These are phyloP conservation scores for Euphrasia confusa DNA, from an alignment of 257 asterid genomes.

Conservation along the genomic window DNA sequence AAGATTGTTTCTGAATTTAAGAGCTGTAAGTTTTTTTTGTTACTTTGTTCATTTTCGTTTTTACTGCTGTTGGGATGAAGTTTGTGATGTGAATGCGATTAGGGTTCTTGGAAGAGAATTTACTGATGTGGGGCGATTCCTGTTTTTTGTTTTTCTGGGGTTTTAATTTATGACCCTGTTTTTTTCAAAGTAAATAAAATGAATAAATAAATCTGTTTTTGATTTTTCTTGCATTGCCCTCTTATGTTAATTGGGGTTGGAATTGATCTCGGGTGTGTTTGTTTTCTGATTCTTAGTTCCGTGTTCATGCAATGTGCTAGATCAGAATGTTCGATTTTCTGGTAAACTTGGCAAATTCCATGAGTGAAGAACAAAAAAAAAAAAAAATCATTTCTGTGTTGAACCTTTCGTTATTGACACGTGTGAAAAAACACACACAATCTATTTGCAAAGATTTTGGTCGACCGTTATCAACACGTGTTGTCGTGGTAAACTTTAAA, in stretches of 20 bases:
- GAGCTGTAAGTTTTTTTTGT: not conserved
- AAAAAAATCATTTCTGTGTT: too few species aligned
- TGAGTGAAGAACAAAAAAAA: not conserved
- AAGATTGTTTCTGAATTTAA: not conserved
- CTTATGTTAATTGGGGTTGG: not conserved
- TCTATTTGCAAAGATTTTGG: not conserved
- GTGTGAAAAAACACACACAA: not conserved
- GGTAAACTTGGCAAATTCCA: not conserved
- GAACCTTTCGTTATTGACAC: not conserved
- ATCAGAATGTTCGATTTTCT: conserved; percentile 8
- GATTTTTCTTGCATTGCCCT: not conserved
- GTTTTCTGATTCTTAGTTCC: not conserved
- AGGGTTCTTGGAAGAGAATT: not conserved
- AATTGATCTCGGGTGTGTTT: conserved; percentile 9
- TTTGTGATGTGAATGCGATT: conserved; percentile 4
- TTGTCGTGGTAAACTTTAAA: not conserved
- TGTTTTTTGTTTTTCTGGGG: not conserved
- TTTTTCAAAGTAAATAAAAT: not conserved
- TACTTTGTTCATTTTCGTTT: not conserved
- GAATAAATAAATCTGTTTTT: not conserved
- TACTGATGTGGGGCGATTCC: not conserved
- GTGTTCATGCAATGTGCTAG: conserved; percentile 5
- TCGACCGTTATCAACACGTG: not conserved
- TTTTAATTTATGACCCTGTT: not conserved
- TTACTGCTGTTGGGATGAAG: not conserved